Conservation (phyloP, 306 rosid genomes). For the Medicago truncatula region MtrunA17r5.0-ANR NC_053046.1:25955001-25955500, state of each 20-base stretch:
- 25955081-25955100: too few relatives aligned
- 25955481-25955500: slow-evolving; percentile 50
- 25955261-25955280: slow-evolving; percentile 58
- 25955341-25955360: slow-evolving; percentile 61
- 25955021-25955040: too few relatives aligned
- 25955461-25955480: slow-evolving; percentile 63
- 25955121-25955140: slow-evolving; percentile 56
- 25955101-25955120: too few relatives aligned
- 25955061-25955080: too few relatives aligned
- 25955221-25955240: slow-evolving; percentile 96
- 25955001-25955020: too few relatives aligned
- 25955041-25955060: too few relatives aligned
- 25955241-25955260: slow-evolving; percentile 91
- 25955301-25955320: slow-evolving; percentile 94
- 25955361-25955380: slow-evolving; percentile 15
- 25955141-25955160: slow-evolving; percentile 76
- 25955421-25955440: slow-evolving; percentile 66
- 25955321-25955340: too few relatives aligned
- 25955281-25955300: slow-evolving; percentile 88
- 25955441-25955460: slow-evolving; percentile 52
- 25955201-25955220: slow-evolving; percentile 87
- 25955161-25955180: slow-evolving; percentile 86
- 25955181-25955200: slow-evolving; percentile 43
- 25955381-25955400: slow-evolving; percentile 79
- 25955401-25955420: slow-evolving; percentile 76